Conservation (phyloP, 2,329 filamentous ascomycete genomes). For the Pseudogymnoascus sp. region DNA sequence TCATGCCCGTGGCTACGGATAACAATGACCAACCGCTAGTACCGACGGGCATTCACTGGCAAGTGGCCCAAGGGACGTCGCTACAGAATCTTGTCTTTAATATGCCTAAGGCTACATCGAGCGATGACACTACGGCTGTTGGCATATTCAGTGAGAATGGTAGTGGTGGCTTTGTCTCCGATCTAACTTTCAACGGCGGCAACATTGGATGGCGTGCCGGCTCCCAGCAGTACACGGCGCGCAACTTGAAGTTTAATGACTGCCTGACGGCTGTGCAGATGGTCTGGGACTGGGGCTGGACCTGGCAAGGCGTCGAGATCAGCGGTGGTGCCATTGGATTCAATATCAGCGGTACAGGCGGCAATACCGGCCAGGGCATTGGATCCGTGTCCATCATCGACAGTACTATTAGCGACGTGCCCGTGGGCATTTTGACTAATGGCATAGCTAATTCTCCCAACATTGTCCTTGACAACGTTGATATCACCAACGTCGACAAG, state of each 20-base stretch:
- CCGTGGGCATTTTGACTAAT: slow-evolving; percentile 41
- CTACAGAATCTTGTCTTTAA: no score
- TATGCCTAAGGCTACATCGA: no score
- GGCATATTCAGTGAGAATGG: no score
- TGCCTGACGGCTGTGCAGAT: slow-evolving; percentile 46
- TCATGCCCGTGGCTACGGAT: no score
- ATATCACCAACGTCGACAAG: no score
- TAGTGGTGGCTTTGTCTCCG: slow-evolving; percentile 26
- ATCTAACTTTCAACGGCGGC: slow-evolving; percentile 53
- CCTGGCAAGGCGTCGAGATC: slow-evolving; percentile 41
- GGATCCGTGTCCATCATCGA: slow-evolving; percentile 52
- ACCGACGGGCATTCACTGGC: no score
- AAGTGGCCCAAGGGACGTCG: no score
- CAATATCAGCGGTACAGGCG: slow-evolving; percentile 37
- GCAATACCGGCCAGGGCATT: slow-evolving; percentile 33
- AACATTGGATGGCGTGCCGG: slow-evolving; percentile 50
- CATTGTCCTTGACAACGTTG: slow-evolving; percentile 71
- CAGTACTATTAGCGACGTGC: slow-evolving; percentile 40
- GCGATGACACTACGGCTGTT: no score
- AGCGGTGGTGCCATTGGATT: slow-evolving; percentile 45
- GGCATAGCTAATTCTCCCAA: slow-evolving; percentile 52
- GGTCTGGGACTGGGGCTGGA: slow-evolving; percentile 54
- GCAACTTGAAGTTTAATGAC: slow-evolving; percentile 40
- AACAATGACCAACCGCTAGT: no score
- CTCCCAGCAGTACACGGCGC: slow-evolving; percentile 56